Percentiles rank a stretch among this genome's conserved stretches.
phyloP scores from a whole-genome alignment of 495 filamentous ascomycete genomes.

The Aspergillus steynii region DNA sequence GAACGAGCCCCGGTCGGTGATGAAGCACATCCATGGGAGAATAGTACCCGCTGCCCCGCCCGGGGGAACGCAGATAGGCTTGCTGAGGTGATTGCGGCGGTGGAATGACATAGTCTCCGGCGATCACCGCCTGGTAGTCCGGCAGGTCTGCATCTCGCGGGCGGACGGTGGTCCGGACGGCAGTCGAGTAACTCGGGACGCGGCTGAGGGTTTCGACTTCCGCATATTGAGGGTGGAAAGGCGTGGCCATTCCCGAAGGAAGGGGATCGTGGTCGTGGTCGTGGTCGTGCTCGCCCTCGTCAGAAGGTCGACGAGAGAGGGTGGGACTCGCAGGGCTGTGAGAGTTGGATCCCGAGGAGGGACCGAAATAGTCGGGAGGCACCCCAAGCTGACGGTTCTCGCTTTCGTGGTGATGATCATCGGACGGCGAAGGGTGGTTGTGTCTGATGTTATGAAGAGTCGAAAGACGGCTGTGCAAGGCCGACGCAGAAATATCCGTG shows the following conservation, averaged over 20 bases:
- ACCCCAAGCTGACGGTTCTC: conserved; percentile 27
- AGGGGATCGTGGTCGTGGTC: conserved; percentile 46
- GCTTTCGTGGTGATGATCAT: conserved; percentile 28
- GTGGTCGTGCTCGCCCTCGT: conserved; percentile 50
- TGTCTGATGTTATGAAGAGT: conserved; percentile 47
- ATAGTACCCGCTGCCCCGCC: conserved; percentile 26
- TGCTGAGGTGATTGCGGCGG: conserved; percentile 45
- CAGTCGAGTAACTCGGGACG: conserved; percentile 80
- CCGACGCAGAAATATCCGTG: conserved; percentile 51
- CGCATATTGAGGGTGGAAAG: conserved; percentile 63
- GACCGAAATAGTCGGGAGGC: conserved; percentile 35
- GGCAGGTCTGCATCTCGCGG: conserved; percentile 50
- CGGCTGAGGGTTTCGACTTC: conserved; percentile 66
- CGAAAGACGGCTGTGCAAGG: conserved; percentile 62
- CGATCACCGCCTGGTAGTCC: conserved; percentile 51
- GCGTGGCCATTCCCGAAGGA: conserved; percentile 54
- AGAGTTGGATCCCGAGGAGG: conserved; percentile 34
- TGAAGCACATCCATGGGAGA: conserved; percentile 35
- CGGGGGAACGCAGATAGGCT: conserved; percentile 37
- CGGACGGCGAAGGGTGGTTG: conserved; percentile 26
- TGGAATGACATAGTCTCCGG: conserved; percentile 29
- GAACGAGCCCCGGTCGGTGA: conserved; percentile 29
- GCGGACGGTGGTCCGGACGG: conserved; percentile 60
- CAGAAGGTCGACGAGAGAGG: conserved; percentile 60
- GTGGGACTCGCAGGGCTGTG: conserved; percentile 40